phyloP scores from a whole-genome alignment of 2,329 filamentous ascomycete genomes.

The Fusarium lateritium region DNA sequence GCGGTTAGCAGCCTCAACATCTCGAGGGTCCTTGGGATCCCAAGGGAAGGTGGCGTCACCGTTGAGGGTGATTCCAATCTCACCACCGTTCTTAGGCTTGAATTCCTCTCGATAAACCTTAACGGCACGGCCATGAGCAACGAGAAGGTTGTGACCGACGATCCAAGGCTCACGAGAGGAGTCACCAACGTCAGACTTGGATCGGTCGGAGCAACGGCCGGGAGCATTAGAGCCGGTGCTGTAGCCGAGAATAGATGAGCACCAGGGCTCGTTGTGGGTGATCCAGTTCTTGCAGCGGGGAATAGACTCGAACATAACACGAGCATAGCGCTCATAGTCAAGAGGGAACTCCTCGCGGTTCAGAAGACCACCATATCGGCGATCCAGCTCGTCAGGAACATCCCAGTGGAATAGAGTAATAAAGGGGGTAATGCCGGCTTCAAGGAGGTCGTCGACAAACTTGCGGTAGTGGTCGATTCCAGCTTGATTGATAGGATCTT shows the following conservation, averaged over 20 bases:
- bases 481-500: constrained; percentile 84
- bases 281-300: constrained; percentile 89
- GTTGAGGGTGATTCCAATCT: constrained; percentile 91
- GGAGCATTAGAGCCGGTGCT: constrained; percentile 84
- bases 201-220: constrained; percentile 83
- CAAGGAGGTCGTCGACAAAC: constrained; percentile 83
- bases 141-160: constrained; percentile 83
- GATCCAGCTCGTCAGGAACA: constrained; percentile 82
- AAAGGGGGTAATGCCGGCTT: constrained; percentile 82
- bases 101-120: constrained; percentile 88
- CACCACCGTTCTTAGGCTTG: constrained; percentile 77
- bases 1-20: constrained; percentile 82
- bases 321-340: constrained; percentile 85
- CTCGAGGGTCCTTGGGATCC: constrained; percentile 81
- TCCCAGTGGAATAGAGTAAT: constrained; percentile 93
- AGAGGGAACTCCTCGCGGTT: constrained; percentile 86
- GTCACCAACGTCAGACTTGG: constrained; percentile 79
- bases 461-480: constrained; percentile 84
- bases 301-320: constrained; percentile 80
- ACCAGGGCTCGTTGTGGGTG: constrained; percentile 93
- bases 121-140: constrained; percentile 85
- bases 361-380: constrained; percentile 85
- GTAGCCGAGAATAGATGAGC: constrained; percentile 85
- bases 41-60: constrained; percentile 88
- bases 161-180: constrained; percentile 85